A percentile compares a stretch with the other conserved stretches of the same genome.
These are phyloP conservation scores for Senna siamea DNA, from an alignment of 306 rosid genomes.

Conservation along the genomic window DNA sequence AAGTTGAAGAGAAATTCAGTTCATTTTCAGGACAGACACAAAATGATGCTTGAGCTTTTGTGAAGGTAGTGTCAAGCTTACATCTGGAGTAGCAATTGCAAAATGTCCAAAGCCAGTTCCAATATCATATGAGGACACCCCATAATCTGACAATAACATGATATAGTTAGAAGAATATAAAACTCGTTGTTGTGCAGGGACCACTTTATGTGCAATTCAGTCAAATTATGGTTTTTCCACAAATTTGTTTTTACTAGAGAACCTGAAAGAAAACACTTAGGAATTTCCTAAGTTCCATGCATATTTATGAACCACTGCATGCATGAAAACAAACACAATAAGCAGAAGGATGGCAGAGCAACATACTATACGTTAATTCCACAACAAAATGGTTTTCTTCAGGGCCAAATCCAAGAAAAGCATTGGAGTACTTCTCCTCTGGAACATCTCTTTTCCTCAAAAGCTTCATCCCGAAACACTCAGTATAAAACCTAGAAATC, in stretches of 20 bases:
- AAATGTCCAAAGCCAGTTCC: constrained; percentile 97
- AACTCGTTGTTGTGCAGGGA: not conserved
- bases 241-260: too few relatives aligned
- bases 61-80: constrained; percentile 44
- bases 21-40: constrained; percentile 31
- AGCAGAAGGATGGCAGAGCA: not conserved
- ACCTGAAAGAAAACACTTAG: not conserved
- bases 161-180: constrained; percentile 27
- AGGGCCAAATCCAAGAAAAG: constrained; percentile 89
- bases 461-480: constrained; percentile 83
- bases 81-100: constrained; percentile 85
- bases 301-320: constrained; percentile 10
- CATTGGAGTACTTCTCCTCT: constrained; percentile 87
- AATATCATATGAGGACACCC: constrained; percentile 82
- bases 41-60: constrained; percentile 19
- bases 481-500: constrained; percentile 79
- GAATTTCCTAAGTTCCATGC: not conserved
- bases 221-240: constrained; percentile 6
- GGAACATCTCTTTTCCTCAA: constrained; percentile 86
- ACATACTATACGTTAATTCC: constrained; percentile 90
- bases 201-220: constrained; percentile 32
- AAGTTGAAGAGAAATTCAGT: constrained; percentile 25
- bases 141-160: constrained; percentile 64
- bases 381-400: constrained; percentile 80
- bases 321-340: not conserved